These are phyloP conservation scores for Teratosphaeria zuluensis DNA, from an alignment of 2,329 filamentous ascomycete genomes.

Conservation along the genomic window DNA sequence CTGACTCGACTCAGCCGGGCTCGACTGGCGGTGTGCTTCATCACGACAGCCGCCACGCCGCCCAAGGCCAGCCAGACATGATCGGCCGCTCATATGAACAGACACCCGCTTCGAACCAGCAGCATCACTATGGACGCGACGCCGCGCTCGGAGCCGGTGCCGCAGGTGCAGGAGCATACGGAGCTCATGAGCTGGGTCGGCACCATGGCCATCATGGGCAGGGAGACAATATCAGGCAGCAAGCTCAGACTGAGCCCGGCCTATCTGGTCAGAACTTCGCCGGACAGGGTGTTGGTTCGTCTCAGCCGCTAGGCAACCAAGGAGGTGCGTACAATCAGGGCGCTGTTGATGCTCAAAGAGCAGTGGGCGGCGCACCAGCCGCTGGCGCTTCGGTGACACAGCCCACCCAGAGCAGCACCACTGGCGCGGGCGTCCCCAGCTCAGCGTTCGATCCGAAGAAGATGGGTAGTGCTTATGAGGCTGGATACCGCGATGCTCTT, in stretches of 20 bases:
- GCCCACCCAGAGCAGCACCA: constrained; percentile 21
- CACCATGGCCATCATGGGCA: not conserved
- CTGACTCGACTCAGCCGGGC: not conserved
- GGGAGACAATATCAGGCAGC: not conserved
- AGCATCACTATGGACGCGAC: constrained; percentile 17
- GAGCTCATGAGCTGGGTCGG: constrained; percentile 20
- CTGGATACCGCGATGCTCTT: constrained; percentile 7
- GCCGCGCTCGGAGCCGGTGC: constrained; percentile 15
- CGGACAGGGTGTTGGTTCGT: not conserved
- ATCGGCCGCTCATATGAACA: not conserved
- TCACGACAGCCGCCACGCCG: not conserved
- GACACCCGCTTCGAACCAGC: not conserved
- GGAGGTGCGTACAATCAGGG: not conserved
- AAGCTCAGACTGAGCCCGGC: not conserved
- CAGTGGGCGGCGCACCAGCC: not conserved
- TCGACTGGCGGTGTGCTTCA: not conserved
- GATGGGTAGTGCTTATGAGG: constrained; percentile 8
- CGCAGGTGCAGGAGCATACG: constrained; percentile 8
- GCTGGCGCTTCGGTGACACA: not conserved
- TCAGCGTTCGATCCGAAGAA: not conserved
- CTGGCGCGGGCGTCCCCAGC: not conserved
- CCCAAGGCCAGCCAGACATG: not conserved
- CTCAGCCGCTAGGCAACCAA: not conserved
- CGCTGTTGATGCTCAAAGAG: not conserved
- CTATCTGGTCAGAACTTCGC: not conserved